Percentiles rank a stretch among this genome's conserved stretches.
phyloP scores from a whole-genome alignment of 169 alveolate genomes.

The Babesia sp. region DNA sequence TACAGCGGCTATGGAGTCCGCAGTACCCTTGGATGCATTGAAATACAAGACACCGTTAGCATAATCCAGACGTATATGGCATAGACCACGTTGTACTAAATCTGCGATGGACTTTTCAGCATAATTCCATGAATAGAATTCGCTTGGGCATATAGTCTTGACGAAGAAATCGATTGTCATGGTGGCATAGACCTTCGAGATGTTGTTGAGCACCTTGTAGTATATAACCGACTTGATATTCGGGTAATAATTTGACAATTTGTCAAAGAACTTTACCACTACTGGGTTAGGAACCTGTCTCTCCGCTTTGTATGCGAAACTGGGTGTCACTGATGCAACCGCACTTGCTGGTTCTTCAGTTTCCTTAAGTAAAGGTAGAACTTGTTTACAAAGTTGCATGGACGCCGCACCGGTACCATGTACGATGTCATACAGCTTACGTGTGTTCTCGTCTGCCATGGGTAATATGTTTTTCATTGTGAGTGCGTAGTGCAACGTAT shows the following conservation, averaged over 20 bases:
- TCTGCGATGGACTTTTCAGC: conserved; percentile 83
- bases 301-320: conserved; percentile 3
- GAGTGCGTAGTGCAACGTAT: conserved; percentile 78
- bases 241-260: conserved; percentile 69
- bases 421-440: conserved; percentile 76
- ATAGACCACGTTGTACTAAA: conserved; percentile 70
- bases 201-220: conserved; percentile 79
- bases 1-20: conserved; percentile 66
- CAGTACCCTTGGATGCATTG: conserved; percentile 41
- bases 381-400: conserved; percentile 71
- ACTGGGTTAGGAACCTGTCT: conserved; percentile 6
- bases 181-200: conserved; percentile 82
- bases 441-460: conserved; percentile 74
- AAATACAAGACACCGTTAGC: conserved; percentile 66
- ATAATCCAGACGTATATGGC: conserved; percentile 75
- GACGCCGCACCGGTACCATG: conserved; percentile 77
- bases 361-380: conserved; percentile 65
- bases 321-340: neutral
- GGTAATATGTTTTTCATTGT: conserved; percentile 75
- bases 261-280: conserved; percentile 18
- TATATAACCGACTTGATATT: conserved; percentile 83
- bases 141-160: conserved; percentile 80
- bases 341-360: conserved; percentile 42
- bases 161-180: conserved; percentile 83
- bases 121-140: conserved; percentile 83